Base-by-base conservation (phyloP, 768 basidiomycete species). In the Panaeolus papilionaceus region DNA sequence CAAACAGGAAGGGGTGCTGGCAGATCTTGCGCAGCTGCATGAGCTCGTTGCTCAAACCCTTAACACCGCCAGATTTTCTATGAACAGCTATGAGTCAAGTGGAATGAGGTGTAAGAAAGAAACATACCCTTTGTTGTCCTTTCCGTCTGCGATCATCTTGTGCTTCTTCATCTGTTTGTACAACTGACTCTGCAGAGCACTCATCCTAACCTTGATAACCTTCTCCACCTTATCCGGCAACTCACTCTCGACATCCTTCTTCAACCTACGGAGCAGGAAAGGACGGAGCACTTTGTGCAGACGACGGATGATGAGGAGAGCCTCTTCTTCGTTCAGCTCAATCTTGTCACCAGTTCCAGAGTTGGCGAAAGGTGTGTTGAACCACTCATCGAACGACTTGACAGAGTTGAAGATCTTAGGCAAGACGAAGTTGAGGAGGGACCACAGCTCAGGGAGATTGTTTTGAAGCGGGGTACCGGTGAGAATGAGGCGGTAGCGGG, bases 371-470 rank as follows among this genome's bases (percentile, higher is more conserved):
- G 98, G 98, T 1, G 97, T 98, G 82, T 98, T 99, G 86, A 99
- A 99, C 98, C 98, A 99, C 75, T 99, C 98, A 74, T 99, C 98
- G 77, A 99, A 99, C 23, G 96, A 97, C 78, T 98, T 97, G 68
- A 98, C 96, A 0, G 97, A 99, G 82, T 98, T 99, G 86, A 99
- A 99, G 76, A 99, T 89, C 80, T 94, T 95, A 14, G 95, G 95
- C 5, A 95, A 85, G 39, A 92, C 95, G 76, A 98, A 98, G 78
- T 98, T 98, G 75, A 98, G 90, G 58, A 98, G 84, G 0, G 96
- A 87, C 96, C 96, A 98, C 47, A 98, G 80, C 79, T 98, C 96
- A 5, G 96, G 95, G 40, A 98, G 88, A 77, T 98, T 98, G 82
- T 98, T 98, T 79, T 98, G 96, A 10, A 98, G 85, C 9, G 96